These are phyloP conservation scores for Aspergillus calidoustus DNA, from an alignment of 2,329 filamentous ascomycete genomes.

Conservation along the genomic window DNA sequence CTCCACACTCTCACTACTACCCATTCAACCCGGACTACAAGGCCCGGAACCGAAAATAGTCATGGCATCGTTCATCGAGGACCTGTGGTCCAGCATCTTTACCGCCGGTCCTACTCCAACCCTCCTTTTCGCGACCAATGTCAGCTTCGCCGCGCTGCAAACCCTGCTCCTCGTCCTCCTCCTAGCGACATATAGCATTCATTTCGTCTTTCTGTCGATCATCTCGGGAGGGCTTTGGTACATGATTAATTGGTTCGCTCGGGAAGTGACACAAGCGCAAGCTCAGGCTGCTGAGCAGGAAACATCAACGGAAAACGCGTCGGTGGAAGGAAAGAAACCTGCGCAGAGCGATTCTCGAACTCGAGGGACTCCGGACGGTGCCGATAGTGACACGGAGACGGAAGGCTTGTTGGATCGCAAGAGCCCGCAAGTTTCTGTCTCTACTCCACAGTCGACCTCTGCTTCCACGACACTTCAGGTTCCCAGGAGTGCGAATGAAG, in stretches of 20 bases:
- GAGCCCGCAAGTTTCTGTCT: conserved; percentile 18
- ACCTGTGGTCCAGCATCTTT: conserved; percentile 92
- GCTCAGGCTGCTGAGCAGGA: conserved; percentile 51
- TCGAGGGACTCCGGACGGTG: conserved; percentile 35
- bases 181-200: conserved; percentile 80
- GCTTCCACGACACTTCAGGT: conserved; percentile 53
- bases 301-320: conserved; percentile 47
- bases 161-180: conserved; percentile 76
- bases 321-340: conserved; percentile 24
- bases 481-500: conserved; percentile 41
- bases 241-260: conserved; percentile 95
- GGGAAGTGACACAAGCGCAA: conserved; percentile 62
- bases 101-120: conserved; percentile 87
- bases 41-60: conserved; percentile 10
- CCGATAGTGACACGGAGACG: conserved; percentile 52
- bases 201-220: conserved; percentile 81
- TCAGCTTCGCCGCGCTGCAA: conserved; percentile 84
- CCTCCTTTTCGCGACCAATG: conserved; percentile 87
- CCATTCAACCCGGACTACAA: not conserved
- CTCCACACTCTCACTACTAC: not conserved
- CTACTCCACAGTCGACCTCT: conserved; percentile 25
- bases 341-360: conserved; percentile 28
- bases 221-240: conserved; percentile 86
- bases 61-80: conserved; percentile 64
- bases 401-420: conserved; percentile 35